Evolutionary conservation across 345 rosid species (phyloP).

Genomic region (Gossypium rotundifolium): DNA sequence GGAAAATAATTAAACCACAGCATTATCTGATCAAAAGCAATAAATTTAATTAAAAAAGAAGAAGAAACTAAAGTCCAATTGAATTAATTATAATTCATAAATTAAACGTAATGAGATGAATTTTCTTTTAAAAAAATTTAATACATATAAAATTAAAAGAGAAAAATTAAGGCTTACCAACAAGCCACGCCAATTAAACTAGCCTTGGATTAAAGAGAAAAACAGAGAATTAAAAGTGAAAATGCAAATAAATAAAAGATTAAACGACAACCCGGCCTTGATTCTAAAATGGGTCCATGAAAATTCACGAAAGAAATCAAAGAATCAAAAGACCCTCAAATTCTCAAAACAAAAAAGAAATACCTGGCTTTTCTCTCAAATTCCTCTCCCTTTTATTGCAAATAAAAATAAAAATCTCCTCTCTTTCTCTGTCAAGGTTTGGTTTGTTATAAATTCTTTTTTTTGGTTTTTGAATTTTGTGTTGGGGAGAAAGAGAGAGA

Average conservation of each 20-base stretch:
- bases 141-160: neutral
- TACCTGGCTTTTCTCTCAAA: slow-evolving; percentile 27
- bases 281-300: neutral
- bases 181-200: slow-evolving; percentile 26
- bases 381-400: neutral
- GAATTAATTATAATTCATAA: neutral
- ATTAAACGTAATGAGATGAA: neutral
- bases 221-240: neutral
- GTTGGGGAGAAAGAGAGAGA: slow-evolving; percentile 9
- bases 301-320: neutral
- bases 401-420: neutral
- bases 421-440: slow-evolving; percentile 11
- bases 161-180: slow-evolving; percentile 29
- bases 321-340: slow-evolving; percentile 12
- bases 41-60: neutral
- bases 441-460: neutral
- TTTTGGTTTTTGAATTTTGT: neutral
- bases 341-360: neutral
- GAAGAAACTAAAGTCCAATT: neutral
- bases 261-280: slow-evolving; percentile 7
- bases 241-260: slow-evolving; percentile 6
- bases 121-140: neutral
- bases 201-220: slow-evolving; percentile 29
- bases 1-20: neutral
- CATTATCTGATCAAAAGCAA: neutral